Conservation (phyloP, 2,329 filamentous ascomycete species). For the Ascocoryne sarcoides region DNA sequence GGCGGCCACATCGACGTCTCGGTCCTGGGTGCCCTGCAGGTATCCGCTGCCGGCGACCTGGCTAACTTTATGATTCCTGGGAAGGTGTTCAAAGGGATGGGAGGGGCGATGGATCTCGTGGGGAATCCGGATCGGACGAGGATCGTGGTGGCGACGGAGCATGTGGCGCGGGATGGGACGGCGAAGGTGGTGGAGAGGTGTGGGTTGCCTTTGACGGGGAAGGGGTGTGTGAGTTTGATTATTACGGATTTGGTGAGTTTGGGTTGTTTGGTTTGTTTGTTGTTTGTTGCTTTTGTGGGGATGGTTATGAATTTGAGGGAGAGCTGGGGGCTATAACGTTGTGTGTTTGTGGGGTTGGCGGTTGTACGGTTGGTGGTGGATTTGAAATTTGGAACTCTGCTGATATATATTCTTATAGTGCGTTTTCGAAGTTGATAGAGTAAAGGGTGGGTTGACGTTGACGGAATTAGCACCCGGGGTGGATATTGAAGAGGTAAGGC, state of each 20-base stretch:
- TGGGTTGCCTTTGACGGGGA: constrained; percentile 56
- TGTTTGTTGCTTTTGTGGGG: background rate
- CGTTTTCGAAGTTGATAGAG: constrained; percentile 61
- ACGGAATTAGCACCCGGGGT: constrained; percentile 64
- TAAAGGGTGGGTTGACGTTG: constrained; percentile 52
- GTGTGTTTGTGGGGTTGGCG: too few species aligned
- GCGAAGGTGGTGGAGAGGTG: constrained; percentile 59
- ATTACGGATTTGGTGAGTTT: constrained; percentile 59
- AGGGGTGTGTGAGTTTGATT: constrained; percentile 59
- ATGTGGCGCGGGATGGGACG: constrained; percentile 59
- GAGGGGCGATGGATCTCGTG: constrained; percentile 66
- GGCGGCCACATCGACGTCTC: constrained; percentile 78
- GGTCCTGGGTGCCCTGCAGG: constrained; percentile 64
- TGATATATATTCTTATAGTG: constrained; percentile 39
- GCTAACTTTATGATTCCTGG: constrained; percentile 90
- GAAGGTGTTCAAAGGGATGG: constrained; percentile 84
- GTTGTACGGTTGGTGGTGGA: background rate
- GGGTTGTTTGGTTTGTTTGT: too few species aligned
- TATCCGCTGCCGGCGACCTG: constrained; percentile 68
- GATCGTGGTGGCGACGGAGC: constrained; percentile 63
- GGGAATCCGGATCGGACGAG: constrained; percentile 63
- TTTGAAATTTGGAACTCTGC: too few species aligned
- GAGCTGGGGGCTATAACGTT: too few species aligned
- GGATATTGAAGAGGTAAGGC: constrained; percentile 56
- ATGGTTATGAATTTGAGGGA: background rate